phyloP scores from a whole-genome alignment of 2,329 filamentous ascomycete genomes.

The Epichloe festucae region DNA sequence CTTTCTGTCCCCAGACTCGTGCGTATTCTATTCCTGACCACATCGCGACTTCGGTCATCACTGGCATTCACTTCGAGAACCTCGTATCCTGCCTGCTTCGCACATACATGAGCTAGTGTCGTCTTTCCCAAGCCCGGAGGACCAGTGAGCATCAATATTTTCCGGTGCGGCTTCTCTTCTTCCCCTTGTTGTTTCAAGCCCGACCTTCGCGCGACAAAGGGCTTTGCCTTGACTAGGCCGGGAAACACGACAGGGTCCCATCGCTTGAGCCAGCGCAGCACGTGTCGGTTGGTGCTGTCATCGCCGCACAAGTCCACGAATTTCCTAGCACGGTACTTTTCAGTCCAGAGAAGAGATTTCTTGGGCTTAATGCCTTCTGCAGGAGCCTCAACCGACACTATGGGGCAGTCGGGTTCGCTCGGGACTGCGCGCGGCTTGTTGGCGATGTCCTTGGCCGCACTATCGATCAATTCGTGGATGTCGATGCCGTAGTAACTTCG shows the following conservation, averaged over 20 bases:
- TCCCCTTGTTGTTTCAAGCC: slow-evolving; percentile 31
- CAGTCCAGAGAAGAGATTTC: slow-evolving; percentile 70
- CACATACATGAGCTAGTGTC: slow-evolving; percentile 90
- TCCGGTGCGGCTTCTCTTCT: slow-evolving; percentile 67
- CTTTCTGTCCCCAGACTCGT: slow-evolving; percentile 92
- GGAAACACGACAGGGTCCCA: slow-evolving; percentile 95
- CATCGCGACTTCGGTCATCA: slow-evolving; percentile 78
- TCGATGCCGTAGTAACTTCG: slow-evolving; percentile 85
- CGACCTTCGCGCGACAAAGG: slow-evolving; percentile 29
- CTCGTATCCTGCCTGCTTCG: slow-evolving; percentile 88
- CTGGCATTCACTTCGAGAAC: slow-evolving; percentile 96
- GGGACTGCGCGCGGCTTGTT: slow-evolving; percentile 17
- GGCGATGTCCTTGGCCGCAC: slow-evolving; percentile 48
- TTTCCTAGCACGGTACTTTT: slow-evolving; percentile 86
- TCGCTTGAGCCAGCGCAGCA: slow-evolving; percentile 83
- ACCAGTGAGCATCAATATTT: slow-evolving; percentile 81
- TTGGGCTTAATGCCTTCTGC: slow-evolving; percentile 26
- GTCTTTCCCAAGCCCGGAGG: slow-evolving; percentile 93
- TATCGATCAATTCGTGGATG: slow-evolving; percentile 70
- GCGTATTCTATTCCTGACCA: slow-evolving; percentile 81
- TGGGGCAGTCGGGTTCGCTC: slow-evolving; percentile 18
- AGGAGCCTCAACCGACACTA: slow-evolving; percentile 30
- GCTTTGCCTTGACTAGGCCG: slow-evolving; percentile 49
- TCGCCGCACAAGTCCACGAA: slow-evolving; percentile 93
- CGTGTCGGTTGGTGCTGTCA: slow-evolving; percentile 80